Conservation (phyloP, 164 flowering plant genomes). For the Saururus chinensis region DNA sequence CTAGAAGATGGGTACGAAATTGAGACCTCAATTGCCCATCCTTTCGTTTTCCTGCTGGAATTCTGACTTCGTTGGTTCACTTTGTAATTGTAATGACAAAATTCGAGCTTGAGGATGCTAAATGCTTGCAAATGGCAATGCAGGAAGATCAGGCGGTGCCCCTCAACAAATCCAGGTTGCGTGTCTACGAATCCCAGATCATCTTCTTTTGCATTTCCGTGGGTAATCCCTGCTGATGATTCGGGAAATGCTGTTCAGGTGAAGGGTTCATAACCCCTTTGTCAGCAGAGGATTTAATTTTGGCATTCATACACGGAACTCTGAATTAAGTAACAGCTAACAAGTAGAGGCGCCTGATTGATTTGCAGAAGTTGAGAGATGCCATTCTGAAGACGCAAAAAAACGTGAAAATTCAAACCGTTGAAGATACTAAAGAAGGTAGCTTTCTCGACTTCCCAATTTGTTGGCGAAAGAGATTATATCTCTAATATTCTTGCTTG, state of each 20-base stretch:
- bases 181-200: conserved; percentile 77
- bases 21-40: too few species aligned
- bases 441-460: conserved; percentile 1
- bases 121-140: conserved; percentile 3
- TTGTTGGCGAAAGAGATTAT: too few species aligned
- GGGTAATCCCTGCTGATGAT: conserved; percentile 47
- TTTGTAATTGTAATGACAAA: too few species aligned
- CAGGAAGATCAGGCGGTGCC: conserved; percentile 91
- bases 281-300: too few species aligned
- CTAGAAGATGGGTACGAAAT: conserved; percentile 60
- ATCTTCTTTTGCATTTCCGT: conserved; percentile 67
- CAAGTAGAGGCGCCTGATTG: conserved; percentile 1
- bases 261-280: neutral
- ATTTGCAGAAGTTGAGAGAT: conserved; percentile 55
- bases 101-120: too few species aligned
- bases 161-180: conserved; percentile 79
- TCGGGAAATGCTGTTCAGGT: conserved; percentile 56
- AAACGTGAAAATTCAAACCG: conserved; percentile 48
- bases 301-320: neutral
- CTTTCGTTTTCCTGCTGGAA: too few species aligned
- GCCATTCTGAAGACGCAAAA: conserved; percentile 79
- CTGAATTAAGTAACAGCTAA: neutral
- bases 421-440: conserved; percentile 73
- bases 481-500: too few species aligned
- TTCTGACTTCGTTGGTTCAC: too few species aligned